Base-by-base conservation (phyloP, 768 basidiomycete species). In the Daedaleopsis sinensis region DNA sequence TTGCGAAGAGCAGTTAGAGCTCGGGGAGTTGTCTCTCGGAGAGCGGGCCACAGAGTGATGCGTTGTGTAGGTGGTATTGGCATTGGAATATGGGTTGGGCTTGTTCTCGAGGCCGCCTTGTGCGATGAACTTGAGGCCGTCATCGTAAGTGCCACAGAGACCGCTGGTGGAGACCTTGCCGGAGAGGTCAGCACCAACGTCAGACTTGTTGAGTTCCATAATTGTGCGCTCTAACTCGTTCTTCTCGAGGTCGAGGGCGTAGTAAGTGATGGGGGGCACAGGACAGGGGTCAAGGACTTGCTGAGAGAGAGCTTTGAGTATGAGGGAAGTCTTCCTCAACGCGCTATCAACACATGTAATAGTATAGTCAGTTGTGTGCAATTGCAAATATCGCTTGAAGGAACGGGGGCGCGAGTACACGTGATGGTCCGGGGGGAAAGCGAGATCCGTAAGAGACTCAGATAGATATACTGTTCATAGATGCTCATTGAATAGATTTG, bases 201-300 rank as follows among this genome's bases (percentile, higher is more conserved):
- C 81, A 13, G 90, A 91, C 15, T 71, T 67, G 52, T 81, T 72
- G 63, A 99, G 86, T 67, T 86, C 79, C 19, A 76, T 76, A 24
- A 98, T 83, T 9, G 93, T 91, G 37, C 94, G 87, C 59, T 86
- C 82, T 24, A 98, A 86, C 70, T 97, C 95, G 51, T 83, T 85
- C 66, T 89, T 82, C 72, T 97, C 94, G 35, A 98, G 86, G 71
- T 98, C 97, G 55, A 99, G 90, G 19, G 96, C 94, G 77, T 91
- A 93, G 72, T 95, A 96, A 1, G 85, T 90, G 68, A 90, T 85
- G 1, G 88, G 84, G 2, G 85, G 75, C 1, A 71, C 65, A 1
- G 72, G 57, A 12, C 70, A 71, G 5, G 67, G 62, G 19, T 69
- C 70, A 19, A 79, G 70, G 8, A 86, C 80, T 16, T 85, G 72